A percentile compares a stretch with the other conserved stretches of the same genome.
These are phyloP conservation scores for Hyphodiscus sp. DNA, from an alignment of 2,329 filamentous ascomycete species.

Conservation along the genomic window DNA sequence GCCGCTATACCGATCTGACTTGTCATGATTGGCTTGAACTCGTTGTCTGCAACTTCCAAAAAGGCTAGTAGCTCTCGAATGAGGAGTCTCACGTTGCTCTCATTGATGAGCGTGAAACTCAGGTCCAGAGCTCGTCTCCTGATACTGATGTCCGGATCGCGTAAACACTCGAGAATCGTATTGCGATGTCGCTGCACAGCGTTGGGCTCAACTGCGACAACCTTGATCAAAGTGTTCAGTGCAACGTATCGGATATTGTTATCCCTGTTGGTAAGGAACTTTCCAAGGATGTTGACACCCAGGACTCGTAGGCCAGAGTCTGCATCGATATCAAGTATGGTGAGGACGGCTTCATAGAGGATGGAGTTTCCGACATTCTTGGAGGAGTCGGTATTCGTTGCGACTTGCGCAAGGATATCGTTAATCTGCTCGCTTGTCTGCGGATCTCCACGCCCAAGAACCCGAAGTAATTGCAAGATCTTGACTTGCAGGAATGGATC, in stretches of 20 bases:
- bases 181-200: constrained; percentile 95
- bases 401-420: constrained; percentile 94
- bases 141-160: constrained; percentile 98
- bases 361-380: constrained; percentile 99
- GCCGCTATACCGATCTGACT: constrained; percentile 96
- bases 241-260: constrained; percentile 99
- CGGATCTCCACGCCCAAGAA: constrained; percentile 78
- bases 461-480: constrained; percentile 77
- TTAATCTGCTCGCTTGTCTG: constrained; percentile 96
- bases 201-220: constrained; percentile 95
- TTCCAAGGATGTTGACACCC: constrained; percentile 96
- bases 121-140: constrained; percentile 90
- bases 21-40: constrained; percentile 98
- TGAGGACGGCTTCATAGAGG: constrained; percentile 92
- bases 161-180: constrained; percentile 91
- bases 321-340: constrained; percentile 95
- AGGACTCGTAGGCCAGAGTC: constrained; percentile 91
- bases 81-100: constrained; percentile 87
- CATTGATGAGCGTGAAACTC: constrained; percentile 97
- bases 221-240: constrained; percentile 94
- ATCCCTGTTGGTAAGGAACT: constrained; percentile 96
- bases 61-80: constrained; percentile 92
- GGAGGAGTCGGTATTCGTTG: constrained; percentile 94
- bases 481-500: constrained; percentile 98
- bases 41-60: constrained; percentile 92